Evolutionary conservation across 352 stramenopile genomes (phyloP), one percentile per base, ranked within the genome.

Genomic region (Phytophthora syringae): DNA sequence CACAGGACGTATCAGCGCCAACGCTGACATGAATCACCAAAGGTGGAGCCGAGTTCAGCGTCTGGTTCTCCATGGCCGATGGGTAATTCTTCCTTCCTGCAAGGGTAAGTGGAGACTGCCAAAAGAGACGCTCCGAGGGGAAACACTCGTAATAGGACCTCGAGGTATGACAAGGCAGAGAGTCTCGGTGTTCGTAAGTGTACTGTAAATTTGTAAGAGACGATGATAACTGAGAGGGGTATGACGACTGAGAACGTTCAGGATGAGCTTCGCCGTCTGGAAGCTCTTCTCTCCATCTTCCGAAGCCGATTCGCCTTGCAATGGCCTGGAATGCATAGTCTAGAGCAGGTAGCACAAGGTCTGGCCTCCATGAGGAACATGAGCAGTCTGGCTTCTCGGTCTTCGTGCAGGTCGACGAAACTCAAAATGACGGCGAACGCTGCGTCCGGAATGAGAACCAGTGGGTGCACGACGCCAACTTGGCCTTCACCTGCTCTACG

Each of bases 251-350:
- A n/a, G n/a, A n/a, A 7, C 20, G 16, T 7, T 42, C 36, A 42
- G 4, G 36, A 42, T 6, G 16, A 36, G 37, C 47, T 47, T 4
- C 48, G 32, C 7, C 56, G 24, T n/a, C 16, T 54, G 4, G 56
- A 64, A 16, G 58, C 48, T 32, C 48, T 7, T 15, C 58, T 21
- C 49, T 65, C 59, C 59, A 67, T 60, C 30, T 40, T 52, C 2
- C 61, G 61, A 2, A 69, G 51, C 3, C 53, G 45, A 21, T 64
- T 69, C 10, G 61, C 61, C 32, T 69, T 69, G 45, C 61, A 69
- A 40, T 69, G 45, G 0, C 61, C 52, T 15, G 61, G 45, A 16
- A 69, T 53, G 10, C 61, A 69, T 15, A 69, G 27, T 40, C 52
- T 52, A 2, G 40, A 57, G 5, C 61, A 69, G 4, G 10, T 64